These are phyloP conservation scores for Exophiala lecanii-corni DNA, from an alignment of 2,329 filamentous ascomycete genomes.

Conservation along the genomic window DNA sequence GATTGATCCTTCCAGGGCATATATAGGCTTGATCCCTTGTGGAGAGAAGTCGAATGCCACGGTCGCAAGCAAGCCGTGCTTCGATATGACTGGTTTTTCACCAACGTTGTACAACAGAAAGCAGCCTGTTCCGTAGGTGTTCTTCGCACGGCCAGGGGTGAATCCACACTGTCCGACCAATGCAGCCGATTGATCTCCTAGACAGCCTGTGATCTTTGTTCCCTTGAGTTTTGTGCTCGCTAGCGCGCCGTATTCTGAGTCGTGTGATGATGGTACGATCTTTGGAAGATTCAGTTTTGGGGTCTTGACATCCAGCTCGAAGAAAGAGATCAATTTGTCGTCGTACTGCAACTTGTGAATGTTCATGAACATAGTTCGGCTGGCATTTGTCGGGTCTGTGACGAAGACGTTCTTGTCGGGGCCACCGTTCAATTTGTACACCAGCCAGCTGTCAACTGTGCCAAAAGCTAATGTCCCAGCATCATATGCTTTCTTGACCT, in stretches of 20 bases:
- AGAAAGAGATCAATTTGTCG: slow-evolving; percentile 65
- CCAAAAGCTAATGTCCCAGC: slow-evolving; percentile 67
- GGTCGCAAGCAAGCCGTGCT: slow-evolving; percentile 68
- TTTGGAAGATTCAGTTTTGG: slow-evolving; percentile 63
- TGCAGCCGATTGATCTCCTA: slow-evolving; percentile 73
- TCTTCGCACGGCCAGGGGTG: slow-evolving; percentile 69
- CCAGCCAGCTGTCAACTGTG: slow-evolving; percentile 74
- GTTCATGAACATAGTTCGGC: slow-evolving; percentile 82
- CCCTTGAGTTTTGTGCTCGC: slow-evolving; percentile 58
- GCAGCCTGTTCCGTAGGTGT: slow-evolving; percentile 76
- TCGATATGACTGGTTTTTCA: slow-evolving; percentile 69
- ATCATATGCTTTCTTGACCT: slow-evolving; percentile 64
- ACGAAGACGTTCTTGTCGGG: slow-evolving; percentile 56
- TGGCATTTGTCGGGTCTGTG: slow-evolving; percentile 73
- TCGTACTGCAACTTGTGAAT: slow-evolving; percentile 68
- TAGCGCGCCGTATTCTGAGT: slow-evolving; percentile 61
- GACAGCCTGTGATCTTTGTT: slow-evolving; percentile 65
- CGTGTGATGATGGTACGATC: slow-evolving; percentile 69
- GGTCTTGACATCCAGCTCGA: slow-evolving; percentile 57
- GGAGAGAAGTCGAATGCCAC: slow-evolving; percentile 67
- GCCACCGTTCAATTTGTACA: slow-evolving; percentile 67
- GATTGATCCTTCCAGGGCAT: slow-evolving; percentile 71
- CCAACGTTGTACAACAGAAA: slow-evolving; percentile 79
- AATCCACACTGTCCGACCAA: slow-evolving; percentile 77
- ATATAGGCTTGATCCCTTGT: slow-evolving; percentile 57